These are phyloP conservation scores for Podospora fimiseda DNA, from an alignment of 495 filamentous ascomycete genomes.

Conservation along the genomic window DNA sequence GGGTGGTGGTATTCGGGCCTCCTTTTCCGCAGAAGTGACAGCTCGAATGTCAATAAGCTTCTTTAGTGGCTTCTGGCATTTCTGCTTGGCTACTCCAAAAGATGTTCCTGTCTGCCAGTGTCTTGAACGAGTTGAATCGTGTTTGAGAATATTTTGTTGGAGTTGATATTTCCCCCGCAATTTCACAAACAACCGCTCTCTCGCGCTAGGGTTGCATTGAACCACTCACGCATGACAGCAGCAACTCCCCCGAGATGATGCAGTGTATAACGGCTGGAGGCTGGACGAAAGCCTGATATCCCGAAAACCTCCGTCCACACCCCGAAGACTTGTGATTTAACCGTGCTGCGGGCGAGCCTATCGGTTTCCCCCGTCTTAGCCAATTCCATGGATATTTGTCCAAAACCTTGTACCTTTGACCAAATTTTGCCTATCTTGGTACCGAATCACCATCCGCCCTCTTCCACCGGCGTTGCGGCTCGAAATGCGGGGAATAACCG, in stretches of 20 bases:
- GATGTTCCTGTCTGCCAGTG: not conserved
- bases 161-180: not conserved
- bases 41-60: not conserved
- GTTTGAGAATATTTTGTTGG: not conserved
- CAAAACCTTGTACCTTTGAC: not conserved
- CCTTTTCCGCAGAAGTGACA: not conserved
- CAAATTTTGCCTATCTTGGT: conserved; percentile 12
- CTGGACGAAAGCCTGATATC: not conserved
- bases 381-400: conserved; percentile 11
- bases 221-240: too few relatives aligned
- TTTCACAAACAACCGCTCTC: not conserved
- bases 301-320: not conserved
- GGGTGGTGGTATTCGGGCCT: not conserved
- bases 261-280: not conserved
- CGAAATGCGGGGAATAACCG: not conserved
- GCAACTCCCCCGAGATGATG: too few relatives aligned
- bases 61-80: too few relatives aligned
- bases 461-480: not conserved
- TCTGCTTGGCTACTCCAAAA: too few relatives aligned
- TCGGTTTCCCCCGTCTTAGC: conserved; percentile 16
- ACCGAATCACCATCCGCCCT: conserved; percentile 2
- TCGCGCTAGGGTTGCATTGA: not conserved
- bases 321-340: conserved; percentile 7
- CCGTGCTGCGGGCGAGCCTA: conserved; percentile 8
- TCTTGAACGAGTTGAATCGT: not conserved